phyloP scores from a whole-genome alignment of 192 early-diverging fungal species.

The Geranomyces michiganensis region DNA sequence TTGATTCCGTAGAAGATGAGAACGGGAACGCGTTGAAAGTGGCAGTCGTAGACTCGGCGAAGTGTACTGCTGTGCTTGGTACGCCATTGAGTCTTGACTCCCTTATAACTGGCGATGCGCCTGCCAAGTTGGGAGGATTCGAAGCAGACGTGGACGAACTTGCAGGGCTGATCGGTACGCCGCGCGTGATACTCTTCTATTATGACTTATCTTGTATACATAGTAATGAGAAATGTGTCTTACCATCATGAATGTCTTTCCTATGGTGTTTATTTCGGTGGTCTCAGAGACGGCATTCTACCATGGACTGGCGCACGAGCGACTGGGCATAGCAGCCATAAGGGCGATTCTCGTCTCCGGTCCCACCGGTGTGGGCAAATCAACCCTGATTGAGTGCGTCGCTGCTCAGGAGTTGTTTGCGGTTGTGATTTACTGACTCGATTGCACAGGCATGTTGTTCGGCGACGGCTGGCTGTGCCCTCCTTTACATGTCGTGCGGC shows the following conservation, averaged over 20 bases:
- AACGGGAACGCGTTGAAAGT: not conserved
- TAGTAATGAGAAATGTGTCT: not conserved
- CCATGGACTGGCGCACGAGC: conserved; percentile 20
- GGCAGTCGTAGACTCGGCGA: not conserved
- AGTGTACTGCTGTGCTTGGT: not conserved
- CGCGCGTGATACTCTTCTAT: not conserved
- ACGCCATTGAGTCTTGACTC: not conserved
- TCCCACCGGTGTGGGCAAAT: conserved; percentile 53
- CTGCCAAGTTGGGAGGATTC: conserved; percentile 15
- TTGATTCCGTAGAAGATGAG: not conserved
- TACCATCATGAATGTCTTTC: not conserved
- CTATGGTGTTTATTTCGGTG: not conserved
- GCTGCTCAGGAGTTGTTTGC: not conserved
- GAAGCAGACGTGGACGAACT: conserved; percentile 22
- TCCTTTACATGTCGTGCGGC: conserved; percentile 8
- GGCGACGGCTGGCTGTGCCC: conserved; percentile 5
- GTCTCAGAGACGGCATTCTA: conserved; percentile 26
- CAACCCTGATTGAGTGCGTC: conserved; percentile 44
- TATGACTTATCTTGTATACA: not conserved
- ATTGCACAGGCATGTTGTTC: conserved; percentile 11
- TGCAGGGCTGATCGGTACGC: conserved; percentile 18
- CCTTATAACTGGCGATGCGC: not conserved
- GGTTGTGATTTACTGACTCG: not conserved
- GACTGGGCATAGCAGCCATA: conserved; percentile 44
- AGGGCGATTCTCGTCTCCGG: conserved; percentile 50